These are phyloP conservation scores for Pyrenophora teres DNA, from an alignment of 2,329 filamentous ascomycete genomes.

Conservation along the genomic window DNA sequence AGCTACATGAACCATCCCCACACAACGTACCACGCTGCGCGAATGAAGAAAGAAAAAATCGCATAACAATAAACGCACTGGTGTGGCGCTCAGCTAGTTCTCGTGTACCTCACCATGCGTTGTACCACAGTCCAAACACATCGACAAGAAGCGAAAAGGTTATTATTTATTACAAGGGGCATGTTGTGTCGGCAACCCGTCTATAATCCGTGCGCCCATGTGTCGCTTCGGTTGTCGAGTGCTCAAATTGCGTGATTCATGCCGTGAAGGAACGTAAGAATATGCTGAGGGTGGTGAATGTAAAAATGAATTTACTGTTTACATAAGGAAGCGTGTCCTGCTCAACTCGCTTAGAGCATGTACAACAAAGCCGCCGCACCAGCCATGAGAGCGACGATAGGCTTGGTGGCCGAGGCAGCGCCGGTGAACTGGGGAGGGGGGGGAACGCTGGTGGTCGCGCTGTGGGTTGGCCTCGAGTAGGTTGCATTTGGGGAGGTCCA, in stretches of 20 bases:
- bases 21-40: constrained; percentile 1
- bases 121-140: background rate
- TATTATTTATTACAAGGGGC: background rate
- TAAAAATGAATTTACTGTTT: background rate
- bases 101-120: background rate
- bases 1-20: background rate
- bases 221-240: background rate
- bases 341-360: constrained; percentile 19
- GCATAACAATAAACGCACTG: background rate
- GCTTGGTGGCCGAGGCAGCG: constrained; percentile 31
- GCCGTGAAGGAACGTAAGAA: constrained; percentile 4
- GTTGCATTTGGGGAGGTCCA: constrained; percentile 5
- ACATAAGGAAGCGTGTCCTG: background rate
- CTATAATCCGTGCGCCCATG: background rate
- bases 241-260: constrained; percentile 1
- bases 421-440: constrained; percentile 30
- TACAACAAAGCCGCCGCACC: constrained; percentile 29
- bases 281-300: background rate
- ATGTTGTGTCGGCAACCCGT: background rate
- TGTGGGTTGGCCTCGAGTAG: background rate
- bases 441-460: constrained; percentile 12
- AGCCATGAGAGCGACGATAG: constrained; percentile 29
- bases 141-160: background rate
- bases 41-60: background rate
- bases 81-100: background rate